Conservation (phyloP, 257 asterid species). For the Striga asiatica region DNA sequence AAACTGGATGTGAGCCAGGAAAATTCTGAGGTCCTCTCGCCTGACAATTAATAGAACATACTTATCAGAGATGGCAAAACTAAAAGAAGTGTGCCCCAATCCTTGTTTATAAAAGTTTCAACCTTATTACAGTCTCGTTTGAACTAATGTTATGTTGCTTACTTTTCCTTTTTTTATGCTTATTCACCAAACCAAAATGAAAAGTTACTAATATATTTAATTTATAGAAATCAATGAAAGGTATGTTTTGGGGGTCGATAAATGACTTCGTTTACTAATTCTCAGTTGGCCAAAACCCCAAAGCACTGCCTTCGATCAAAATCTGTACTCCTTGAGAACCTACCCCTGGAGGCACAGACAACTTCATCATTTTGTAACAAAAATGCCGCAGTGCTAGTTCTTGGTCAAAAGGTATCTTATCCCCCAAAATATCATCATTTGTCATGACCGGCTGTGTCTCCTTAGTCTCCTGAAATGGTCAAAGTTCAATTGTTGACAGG, state of each 20-base stretch:
- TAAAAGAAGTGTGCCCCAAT: no score
- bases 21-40: slow-evolving; percentile 55
- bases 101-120: no score
- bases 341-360: slow-evolving; percentile 73
- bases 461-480: slow-evolving; percentile 56
- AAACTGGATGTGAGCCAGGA: slow-evolving; percentile 99
- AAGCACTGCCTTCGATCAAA: no score
- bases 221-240: no score
- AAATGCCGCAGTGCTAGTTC: slow-evolving; percentile 57
- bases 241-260: no score
- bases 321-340: slow-evolving; percentile 11
- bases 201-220: no score
- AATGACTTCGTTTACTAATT: no score
- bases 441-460: slow-evolving; percentile 47
- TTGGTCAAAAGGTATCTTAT: slow-evolving; percentile 69
- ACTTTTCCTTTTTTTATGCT: no score
- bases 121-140: no score
- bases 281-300: no score
- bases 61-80: slow-evolving; percentile 10
- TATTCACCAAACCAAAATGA: no score
- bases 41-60: slow-evolving; percentile 32
- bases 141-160: no score
- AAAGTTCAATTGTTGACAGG: not conserved
- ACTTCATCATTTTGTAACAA: slow-evolving; percentile 69
- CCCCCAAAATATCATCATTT: slow-evolving; percentile 88